These are phyloP conservation scores for Wickerhamomyces sp. DNA, from an alignment of 1,139 yeast genomes.

Conservation along the genomic window DNA sequence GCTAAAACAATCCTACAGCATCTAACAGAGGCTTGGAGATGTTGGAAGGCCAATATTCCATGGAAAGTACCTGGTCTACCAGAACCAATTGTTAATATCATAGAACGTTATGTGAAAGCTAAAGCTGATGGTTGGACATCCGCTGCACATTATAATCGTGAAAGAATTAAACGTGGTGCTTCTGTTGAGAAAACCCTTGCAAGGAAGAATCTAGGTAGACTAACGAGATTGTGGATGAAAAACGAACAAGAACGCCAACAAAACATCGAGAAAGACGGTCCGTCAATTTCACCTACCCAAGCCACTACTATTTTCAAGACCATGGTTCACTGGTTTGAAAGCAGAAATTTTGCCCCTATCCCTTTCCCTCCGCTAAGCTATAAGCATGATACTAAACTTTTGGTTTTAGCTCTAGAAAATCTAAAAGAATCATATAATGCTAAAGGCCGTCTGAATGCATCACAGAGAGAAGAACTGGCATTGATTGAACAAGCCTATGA, in stretches of 20 bases:
- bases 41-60: slow-evolving; percentile 98
- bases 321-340: slow-evolving; percentile 91
- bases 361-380: slow-evolving; percentile 93
- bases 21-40: slow-evolving; percentile 97
- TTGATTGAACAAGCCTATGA: slow-evolving; percentile 95
- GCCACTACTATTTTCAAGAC: slow-evolving; percentile 85
- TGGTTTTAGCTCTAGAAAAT: slow-evolving; percentile 85
- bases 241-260: slow-evolving; percentile 88
- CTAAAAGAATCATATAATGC: slow-evolving; percentile 80
- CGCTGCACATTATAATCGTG: slow-evolving; percentile 89
- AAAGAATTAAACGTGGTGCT: slow-evolving; percentile 80
- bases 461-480: slow-evolving; percentile 89
- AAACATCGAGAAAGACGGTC: slow-evolving; percentile 80
- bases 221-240: slow-evolving; percentile 89
- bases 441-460: slow-evolving; percentile 78
- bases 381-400: slow-evolving; percentile 87
- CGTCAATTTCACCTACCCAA: slow-evolving; percentile 79
- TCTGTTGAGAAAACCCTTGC: slow-evolving; percentile 94
- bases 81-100: slow-evolving; percentile 79
- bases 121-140: slow-evolving; percentile 98
- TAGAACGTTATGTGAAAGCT: slow-evolving; percentile 85
- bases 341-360: slow-evolving; percentile 77
- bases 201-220: slow-evolving; percentile 84
- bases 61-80: slow-evolving; percentile 99
- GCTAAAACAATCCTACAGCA: slow-evolving; percentile 89